phyloP scores from a whole-genome alignment of 2,329 filamentous ascomycete genomes.

The Clarireedia sp. region DNA sequence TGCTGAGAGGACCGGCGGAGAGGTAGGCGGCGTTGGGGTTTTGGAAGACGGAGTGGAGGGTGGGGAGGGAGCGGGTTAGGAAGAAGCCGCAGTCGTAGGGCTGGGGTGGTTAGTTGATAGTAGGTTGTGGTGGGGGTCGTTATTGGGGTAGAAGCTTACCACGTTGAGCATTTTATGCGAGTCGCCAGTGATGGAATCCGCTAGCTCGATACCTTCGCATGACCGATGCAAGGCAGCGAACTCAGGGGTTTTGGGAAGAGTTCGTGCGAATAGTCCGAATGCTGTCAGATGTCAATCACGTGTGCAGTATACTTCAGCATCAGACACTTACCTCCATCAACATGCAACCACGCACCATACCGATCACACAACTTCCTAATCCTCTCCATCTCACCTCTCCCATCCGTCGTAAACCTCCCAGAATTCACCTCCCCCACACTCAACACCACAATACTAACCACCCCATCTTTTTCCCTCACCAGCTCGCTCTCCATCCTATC shows the following conservation, averaged over 20 bases:
- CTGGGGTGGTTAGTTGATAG: constrained; percentile 9
- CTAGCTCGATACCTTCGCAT: constrained; percentile 63
- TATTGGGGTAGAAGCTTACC: constrained; percentile 36
- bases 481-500: constrained; percentile 55
- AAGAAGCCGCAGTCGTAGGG: constrained; percentile 93
- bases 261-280: constrained; percentile 74
- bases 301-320: background rate
- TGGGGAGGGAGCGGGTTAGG: constrained; percentile 56
- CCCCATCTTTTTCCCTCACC: constrained; percentile 35
- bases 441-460: constrained; percentile 69
- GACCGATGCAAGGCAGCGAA: constrained; percentile 46
- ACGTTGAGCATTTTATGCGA: constrained; percentile 92
- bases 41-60: constrained; percentile 59
- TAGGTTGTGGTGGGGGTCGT: background rate
- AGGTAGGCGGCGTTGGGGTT: constrained; percentile 87
- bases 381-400: constrained; percentile 35
- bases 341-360: constrained; percentile 78
- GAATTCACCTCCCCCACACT: constrained; percentile 89
- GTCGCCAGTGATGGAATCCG: constrained; percentile 81
- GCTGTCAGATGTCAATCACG: constrained; percentile 37
- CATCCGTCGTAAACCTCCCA: constrained; percentile 63
- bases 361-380: constrained; percentile 64
- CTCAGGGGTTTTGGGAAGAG: constrained; percentile 48
- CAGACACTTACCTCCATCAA: constrained; percentile 58
- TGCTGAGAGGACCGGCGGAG: constrained; percentile 35